Base-by-base conservation (phyloP, 1,139 yeast genomes). In the Candida sp. region DNA sequence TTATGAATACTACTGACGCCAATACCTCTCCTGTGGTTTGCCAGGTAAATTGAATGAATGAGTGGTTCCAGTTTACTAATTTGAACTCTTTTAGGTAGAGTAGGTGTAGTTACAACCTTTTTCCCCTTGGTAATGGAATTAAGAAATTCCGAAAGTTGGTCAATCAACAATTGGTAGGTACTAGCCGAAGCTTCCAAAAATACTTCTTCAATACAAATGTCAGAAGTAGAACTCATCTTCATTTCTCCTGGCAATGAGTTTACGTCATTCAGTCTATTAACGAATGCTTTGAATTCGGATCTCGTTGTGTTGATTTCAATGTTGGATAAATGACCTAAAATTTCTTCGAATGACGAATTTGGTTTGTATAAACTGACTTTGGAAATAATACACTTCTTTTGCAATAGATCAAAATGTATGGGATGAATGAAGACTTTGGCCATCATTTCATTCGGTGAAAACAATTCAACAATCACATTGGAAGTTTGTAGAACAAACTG, bases 401-500 rank as follows among this genome's bases (percentile, higher is more conserved):
- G 58, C 3, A 53, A 45, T 35, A 68, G 59, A 44, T 68, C 70
- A 47, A 56, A 71, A 3, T 70, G 60, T 1, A 75, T 49, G 1
- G 82, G 82, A 9, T 67, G 59, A 0, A 74, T 44, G 1, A 62
- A 51, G 0, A 55, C 43, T 23, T 53, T 57, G 1, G 70, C 22
- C 0, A 11, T 43, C 1, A 47, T 41, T 4, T 43, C 41, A 2
- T 47, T 39, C 6, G 48, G 42, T 7, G 61, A 37, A 9, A 37
- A 23, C 4, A 58, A 25, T 19, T 46, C 49, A 19, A 62, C 33
- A 1, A 50, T 50, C 3, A 67, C 49, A 4, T 64, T 52, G 1
- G 74, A 60, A 1, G 75, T 66, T 50, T 71, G 77, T 5, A 71
- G 44, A 4, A 70, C 51, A 22, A 69, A 41, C 33, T 56, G 60